phyloP scores from a whole-genome alignment of 208 protist species.

The Tritrichomonas musculus region DNA sequence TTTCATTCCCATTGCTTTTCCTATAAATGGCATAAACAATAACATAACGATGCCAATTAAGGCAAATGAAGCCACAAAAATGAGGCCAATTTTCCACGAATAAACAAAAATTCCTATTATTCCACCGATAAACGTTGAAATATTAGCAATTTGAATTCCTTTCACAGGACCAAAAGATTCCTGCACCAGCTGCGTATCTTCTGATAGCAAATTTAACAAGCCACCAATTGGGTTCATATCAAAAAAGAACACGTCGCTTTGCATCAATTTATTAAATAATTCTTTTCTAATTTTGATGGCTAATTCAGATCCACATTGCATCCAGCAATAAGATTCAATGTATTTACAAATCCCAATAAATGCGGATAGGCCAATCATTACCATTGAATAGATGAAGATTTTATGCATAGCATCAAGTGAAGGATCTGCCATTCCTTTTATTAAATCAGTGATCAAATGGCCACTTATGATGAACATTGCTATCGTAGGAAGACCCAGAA shows the following conservation, averaged over 20 bases:
- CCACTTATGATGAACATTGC: too few species aligned
- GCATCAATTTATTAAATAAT: neutral
- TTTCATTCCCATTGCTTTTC: neutral
- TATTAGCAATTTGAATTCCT: neutral
- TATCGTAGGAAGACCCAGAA: too few species aligned
- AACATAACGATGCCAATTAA: neutral
- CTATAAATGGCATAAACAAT: neutral
- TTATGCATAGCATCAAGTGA: too few species aligned
- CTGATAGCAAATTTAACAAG: neutral
- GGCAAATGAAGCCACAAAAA: neutral
- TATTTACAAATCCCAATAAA: neutral
- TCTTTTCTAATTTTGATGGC: neutral
- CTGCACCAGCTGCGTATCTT: neutral
- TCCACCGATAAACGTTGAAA: neutral
- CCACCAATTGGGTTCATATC: neutral
- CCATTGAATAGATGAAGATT: neutral
- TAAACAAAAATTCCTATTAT: neutral
- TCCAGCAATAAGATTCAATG: neutral
- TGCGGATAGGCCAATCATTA: neutral
- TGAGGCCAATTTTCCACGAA: neutral
- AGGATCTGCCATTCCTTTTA: too few species aligned
- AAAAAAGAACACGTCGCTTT: neutral
- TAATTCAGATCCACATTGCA: neutral
- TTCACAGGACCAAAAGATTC: neutral
- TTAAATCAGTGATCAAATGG: too few species aligned